Conservation (phyloP, 1,139 yeast genomes). For the Debaryomyces coudertii region DNA sequence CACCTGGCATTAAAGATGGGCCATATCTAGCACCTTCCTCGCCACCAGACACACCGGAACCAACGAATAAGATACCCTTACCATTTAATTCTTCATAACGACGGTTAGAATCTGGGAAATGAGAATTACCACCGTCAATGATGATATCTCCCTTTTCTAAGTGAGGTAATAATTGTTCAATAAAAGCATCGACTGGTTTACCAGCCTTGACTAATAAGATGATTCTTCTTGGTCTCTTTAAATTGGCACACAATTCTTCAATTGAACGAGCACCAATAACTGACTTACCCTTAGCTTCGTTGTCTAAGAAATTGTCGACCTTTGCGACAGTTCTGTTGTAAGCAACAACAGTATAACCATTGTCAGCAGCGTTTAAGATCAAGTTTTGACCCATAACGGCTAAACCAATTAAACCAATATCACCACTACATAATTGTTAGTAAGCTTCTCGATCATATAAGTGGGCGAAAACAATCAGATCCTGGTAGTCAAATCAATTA, state of each 20-base stretch:
- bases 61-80: conserved; percentile 91
- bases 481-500: not conserved
- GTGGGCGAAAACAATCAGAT: not conserved
- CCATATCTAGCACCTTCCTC: conserved; percentile 99
- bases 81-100: conserved; percentile 86
- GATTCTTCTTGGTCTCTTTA: conserved; percentile 97
- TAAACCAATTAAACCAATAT: conserved; percentile 98
- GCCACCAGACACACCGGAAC: conserved; percentile 99
- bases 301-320: conserved; percentile 89
- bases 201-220: conserved; percentile 97
- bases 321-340: conserved; percentile 96
- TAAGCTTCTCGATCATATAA: conserved; percentile 7
- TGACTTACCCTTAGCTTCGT: conserved; percentile 96
- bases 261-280: conserved; percentile 95
- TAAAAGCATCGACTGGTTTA: conserved; percentile 89
- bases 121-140: conserved; percentile 99
- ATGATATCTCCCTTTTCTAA: conserved; percentile 97
- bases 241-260: conserved; percentile 82
- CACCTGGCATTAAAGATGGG: conserved; percentile 99
- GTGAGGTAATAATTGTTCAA: conserved; percentile 83
- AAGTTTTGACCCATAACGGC: conserved; percentile 99
- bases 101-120: conserved; percentile 98
- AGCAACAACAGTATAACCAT: conserved; percentile 95
- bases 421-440: conserved; percentile 64
- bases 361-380: conserved; percentile 97